phyloP scores from a whole-genome alignment of 1,139 yeast genomes.

The Wickerhamiella pararugosa region DNA sequence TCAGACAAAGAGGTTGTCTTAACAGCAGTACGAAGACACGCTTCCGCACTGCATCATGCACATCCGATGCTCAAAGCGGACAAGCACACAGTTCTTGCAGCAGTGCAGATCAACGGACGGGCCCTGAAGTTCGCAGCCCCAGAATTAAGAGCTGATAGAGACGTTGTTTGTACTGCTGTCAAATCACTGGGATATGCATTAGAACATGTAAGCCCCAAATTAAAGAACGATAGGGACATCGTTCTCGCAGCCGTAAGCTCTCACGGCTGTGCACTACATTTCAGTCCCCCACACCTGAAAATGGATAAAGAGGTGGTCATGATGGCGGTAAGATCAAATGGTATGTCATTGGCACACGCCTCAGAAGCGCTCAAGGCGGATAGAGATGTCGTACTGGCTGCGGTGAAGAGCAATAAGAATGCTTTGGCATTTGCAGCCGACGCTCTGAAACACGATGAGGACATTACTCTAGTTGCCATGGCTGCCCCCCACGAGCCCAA shows the following conservation, averaged over 20 bases:
- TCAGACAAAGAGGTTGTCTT: slow-evolving; percentile 4
- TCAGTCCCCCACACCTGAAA: background rate
- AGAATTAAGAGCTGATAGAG: background rate
- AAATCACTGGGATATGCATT: background rate
- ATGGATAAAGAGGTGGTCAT: background rate
- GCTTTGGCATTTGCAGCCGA: background rate
- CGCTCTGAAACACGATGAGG: background rate
- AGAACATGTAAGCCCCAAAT: background rate
- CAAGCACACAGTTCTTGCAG: background rate
- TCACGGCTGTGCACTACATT: background rate
- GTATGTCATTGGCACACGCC: slow-evolving; percentile 3
- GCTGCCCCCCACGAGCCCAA: too few relatives aligned
- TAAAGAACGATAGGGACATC: background rate
- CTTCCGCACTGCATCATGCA: too few relatives aligned
- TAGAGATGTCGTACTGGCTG: slow-evolving; percentile 1
- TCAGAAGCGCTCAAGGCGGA: slow-evolving; percentile 3
- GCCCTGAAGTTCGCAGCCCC: background rate
- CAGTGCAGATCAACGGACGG: background rate
- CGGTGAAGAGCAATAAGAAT: background rate
- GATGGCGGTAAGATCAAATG: background rate
- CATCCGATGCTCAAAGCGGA: too few relatives aligned
- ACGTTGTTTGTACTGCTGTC: background rate
- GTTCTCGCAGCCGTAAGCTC: background rate
- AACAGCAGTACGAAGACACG: background rate
- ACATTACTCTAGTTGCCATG: too few relatives aligned